Evolutionary conservation across 345 rosid genomes (phyloP).

Genomic region (Alliaria petiolata): DNA sequence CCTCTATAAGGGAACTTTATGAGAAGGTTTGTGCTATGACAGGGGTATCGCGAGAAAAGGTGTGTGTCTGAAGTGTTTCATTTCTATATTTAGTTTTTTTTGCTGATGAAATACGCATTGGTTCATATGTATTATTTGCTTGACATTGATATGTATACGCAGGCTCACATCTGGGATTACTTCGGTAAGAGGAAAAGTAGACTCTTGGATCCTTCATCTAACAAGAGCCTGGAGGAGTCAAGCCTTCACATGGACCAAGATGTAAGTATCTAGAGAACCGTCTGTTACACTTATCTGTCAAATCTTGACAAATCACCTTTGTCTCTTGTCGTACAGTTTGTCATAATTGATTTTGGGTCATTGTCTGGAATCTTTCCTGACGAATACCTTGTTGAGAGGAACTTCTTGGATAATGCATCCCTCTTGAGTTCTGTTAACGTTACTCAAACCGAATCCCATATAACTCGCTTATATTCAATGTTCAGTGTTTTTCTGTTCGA

Average conservation of each 20-base stretch:
- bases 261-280: conserved; percentile 41
- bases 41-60: conserved; percentile 62
- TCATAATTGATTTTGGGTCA: neutral
- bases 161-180: conserved; percentile 63
- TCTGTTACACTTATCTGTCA: neutral
- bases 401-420: conserved; percentile 14
- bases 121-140: conserved; percentile 26
- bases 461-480: neutral
- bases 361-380: neutral
- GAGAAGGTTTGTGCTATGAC: conserved; percentile 56
- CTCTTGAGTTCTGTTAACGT: neutral
- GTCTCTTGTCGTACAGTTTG: neutral
- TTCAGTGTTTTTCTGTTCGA: neutral
- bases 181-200: conserved; percentile 45
- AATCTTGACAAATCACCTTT: neutral
- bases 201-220: conserved; percentile 38
- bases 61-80: conserved; percentile 24
- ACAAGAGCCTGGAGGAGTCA: conserved; percentile 60
- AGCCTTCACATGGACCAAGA: conserved; percentile 92
- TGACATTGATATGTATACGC: conserved; percentile 19
- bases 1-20: conserved; percentile 68
- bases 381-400: neutral
- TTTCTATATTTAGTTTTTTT: neutral
- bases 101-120: neutral
- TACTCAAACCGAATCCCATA: neutral